phyloP scores from a whole-genome alignment of 495 filamentous ascomycete genomes.

The Aspergillus saccharolyticus region DNA sequence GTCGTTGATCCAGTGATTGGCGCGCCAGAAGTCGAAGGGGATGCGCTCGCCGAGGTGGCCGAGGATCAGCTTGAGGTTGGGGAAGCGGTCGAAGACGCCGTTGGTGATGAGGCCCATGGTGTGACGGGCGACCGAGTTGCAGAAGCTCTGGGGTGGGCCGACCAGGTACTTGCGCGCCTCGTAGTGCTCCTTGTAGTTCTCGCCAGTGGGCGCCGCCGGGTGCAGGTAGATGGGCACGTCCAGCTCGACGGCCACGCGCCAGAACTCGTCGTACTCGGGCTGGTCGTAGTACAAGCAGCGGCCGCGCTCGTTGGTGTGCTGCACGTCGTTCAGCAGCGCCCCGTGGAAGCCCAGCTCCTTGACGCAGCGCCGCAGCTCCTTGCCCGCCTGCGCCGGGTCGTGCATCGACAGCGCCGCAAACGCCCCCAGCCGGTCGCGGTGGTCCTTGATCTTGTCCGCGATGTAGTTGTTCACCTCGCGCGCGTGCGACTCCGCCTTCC shows the following conservation, averaged over 20 bases:
- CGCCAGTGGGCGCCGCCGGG: slow-evolving; percentile 30
- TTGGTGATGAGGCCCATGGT: slow-evolving; percentile 37
- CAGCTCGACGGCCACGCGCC: slow-evolving; percentile 40
- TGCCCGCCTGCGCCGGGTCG: slow-evolving; percentile 36
- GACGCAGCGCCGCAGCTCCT: slow-evolving; percentile 45
- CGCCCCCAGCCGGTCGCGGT: slow-evolving; percentile 38
- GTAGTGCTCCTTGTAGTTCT: slow-evolving; percentile 18
- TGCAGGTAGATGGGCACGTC: slow-evolving; percentile 55
- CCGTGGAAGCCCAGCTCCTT: slow-evolving; percentile 46
- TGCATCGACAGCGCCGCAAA: slow-evolving; percentile 42
- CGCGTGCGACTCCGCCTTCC: slow-evolving; percentile 20
- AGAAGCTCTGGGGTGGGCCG: slow-evolving; percentile 32
- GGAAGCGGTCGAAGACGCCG: slow-evolving; percentile 36
- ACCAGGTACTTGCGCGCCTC: slow-evolving; percentile 21
- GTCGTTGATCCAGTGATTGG: slow-evolving; percentile 44
- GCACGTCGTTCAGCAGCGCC: slow-evolving; percentile 46
- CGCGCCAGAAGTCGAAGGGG: slow-evolving; percentile 51
- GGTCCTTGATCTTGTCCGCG: slow-evolving; percentile 34
- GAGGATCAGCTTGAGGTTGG: slow-evolving; percentile 50
- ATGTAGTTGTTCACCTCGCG: slow-evolving; percentile 45
- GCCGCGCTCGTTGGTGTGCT: slow-evolving; percentile 16
- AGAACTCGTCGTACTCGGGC: slow-evolving; percentile 45
- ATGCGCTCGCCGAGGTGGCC: slow-evolving; percentile 55
- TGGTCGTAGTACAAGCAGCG: slow-evolving; percentile 32
- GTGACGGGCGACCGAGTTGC: slow-evolving; percentile 34